phyloP scores from a whole-genome alignment of 2,329 filamentous ascomycete genomes.

The Ceratocystis ficicola region DNA sequence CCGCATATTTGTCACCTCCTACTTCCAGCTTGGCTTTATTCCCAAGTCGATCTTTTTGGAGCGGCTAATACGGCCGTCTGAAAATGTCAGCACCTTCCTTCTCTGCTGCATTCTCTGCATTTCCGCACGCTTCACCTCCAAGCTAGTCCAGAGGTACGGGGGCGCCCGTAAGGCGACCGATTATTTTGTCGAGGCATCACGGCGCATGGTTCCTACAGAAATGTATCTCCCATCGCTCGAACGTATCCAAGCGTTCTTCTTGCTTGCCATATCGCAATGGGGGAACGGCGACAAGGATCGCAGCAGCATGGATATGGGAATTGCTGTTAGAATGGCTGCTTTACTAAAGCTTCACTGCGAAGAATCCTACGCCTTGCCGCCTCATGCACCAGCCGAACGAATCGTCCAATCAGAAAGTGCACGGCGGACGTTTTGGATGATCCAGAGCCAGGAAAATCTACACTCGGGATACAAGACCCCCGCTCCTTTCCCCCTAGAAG shows the following conservation, averaged over 20 bases:
- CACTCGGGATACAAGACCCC: conserved; percentile 30
- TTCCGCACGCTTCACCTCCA: conserved; percentile 28
- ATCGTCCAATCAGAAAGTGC: conserved; percentile 29
- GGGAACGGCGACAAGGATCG: conserved; percentile 29
- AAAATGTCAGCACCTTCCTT: conserved; percentile 27
- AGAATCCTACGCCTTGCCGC: conserved; percentile 29
- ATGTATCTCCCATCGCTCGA: conserved; percentile 28
- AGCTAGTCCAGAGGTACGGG: conserved; percentile 25
- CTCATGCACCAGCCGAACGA: conserved; percentile 26
- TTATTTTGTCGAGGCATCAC: conserved; percentile 26
- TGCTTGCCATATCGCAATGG: conserved; percentile 29
- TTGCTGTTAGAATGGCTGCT: conserved; percentile 31
- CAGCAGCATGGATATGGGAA: conserved; percentile 31
- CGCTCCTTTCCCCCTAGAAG: conserved; percentile 28
- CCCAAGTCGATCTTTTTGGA: conserved; percentile 29
- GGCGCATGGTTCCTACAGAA: conserved; percentile 25
- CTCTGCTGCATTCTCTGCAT: conserved; percentile 28
- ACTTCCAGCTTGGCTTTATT: conserved; percentile 29
- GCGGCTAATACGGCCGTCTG: conserved; percentile 23
- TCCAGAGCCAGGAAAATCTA: conserved; percentile 31
- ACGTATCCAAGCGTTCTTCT: conserved; percentile 28
- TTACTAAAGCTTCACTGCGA: conserved; percentile 31
- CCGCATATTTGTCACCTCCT: conserved; percentile 27
- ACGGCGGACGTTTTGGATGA: conserved; percentile 31
- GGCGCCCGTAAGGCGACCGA: conserved; percentile 26